Evolutionary conservation across 2,329 filamentous ascomycete species (phyloP).

Genomic region (Microcyclosporella mali): DNA sequence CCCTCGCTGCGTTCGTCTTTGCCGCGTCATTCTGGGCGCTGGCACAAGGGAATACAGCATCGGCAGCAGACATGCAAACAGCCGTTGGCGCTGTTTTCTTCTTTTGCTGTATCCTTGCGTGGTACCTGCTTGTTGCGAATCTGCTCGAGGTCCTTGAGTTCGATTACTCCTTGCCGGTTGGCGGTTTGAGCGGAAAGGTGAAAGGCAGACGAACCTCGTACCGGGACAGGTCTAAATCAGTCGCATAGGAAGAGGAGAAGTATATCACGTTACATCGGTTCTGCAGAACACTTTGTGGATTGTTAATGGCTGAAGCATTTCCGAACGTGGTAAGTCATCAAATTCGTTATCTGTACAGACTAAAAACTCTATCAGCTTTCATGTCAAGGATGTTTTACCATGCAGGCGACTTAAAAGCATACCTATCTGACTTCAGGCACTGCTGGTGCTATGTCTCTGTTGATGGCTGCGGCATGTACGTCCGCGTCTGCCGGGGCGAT

Average conservation of each 20-base stretch:
- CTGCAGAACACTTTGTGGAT: no score
- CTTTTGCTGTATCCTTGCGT: conserved; percentile 4
- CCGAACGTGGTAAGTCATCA: no score
- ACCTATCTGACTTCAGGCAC: conserved; percentile 22
- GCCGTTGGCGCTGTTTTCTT: conserved; percentile 2
- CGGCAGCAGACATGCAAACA: conserved; percentile 3
- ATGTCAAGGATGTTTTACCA: not conserved
- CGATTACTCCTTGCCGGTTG: conserved; percentile 5
- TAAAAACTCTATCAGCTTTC: not conserved
- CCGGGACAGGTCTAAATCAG: no score
- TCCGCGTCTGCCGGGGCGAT: conserved; percentile 20
- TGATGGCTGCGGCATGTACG: conserved; percentile 27
- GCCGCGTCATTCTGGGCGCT: conserved; percentile 5
- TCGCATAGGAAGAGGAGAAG: no score
- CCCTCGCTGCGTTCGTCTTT: conserved; percentile 3
- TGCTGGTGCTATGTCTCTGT: conserved; percentile 26
- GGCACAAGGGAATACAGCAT: not conserved
- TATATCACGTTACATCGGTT: no score
- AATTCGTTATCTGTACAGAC: no score
- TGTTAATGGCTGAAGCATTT: no score
- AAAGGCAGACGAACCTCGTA: no score
- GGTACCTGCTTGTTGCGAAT: conserved; percentile 8
- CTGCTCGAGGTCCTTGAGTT: conserved; percentile 8
- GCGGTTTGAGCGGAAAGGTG: conserved; percentile 3
- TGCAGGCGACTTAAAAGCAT: no score